These are phyloP conservation scores for Malassezia brasiliensis DNA, from an alignment of 1,284 basidiomycete species.

Conservation along the genomic window DNA sequence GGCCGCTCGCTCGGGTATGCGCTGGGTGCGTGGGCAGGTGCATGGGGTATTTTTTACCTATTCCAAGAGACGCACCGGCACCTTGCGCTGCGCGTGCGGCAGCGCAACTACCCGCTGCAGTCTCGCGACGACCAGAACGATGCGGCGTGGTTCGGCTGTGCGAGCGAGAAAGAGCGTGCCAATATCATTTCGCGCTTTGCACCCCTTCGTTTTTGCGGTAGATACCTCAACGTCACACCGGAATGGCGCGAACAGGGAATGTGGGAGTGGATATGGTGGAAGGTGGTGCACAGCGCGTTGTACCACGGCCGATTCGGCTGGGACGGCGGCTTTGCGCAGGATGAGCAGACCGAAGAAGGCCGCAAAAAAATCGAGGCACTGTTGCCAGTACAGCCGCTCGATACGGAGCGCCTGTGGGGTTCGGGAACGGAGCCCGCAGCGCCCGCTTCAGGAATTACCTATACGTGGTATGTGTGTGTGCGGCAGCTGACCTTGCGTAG, in stretches of 20 bases:
- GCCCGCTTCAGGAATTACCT: slow-evolving; percentile 15
- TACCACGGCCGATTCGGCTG: slow-evolving; percentile 31
- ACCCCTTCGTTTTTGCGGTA: slow-evolving; percentile 26
- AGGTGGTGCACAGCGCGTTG: slow-evolving; percentile 24
- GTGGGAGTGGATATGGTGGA: slow-evolving; percentile 38
- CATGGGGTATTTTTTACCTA: slow-evolving; percentile 33
- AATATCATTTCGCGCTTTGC: slow-evolving; percentile 48
- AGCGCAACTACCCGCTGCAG: slow-evolving; percentile 20
- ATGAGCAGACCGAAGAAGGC: slow-evolving; percentile 22
- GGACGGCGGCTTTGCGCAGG: slow-evolving; percentile 39
- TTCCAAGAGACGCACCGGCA: slow-evolving; percentile 28
- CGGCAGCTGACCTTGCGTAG: not conserved
- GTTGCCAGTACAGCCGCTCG: slow-evolving; percentile 27
- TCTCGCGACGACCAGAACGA: not conserved
- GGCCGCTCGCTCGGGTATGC: not conserved
- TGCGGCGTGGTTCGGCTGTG: slow-evolving; percentile 28
- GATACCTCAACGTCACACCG: slow-evolving; percentile 48
- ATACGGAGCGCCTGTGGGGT: slow-evolving; percentile 22
- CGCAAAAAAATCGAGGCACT: slow-evolving; percentile 22
- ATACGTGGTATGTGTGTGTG: slow-evolving; percentile 22
- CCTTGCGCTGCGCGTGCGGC: slow-evolving; percentile 18
- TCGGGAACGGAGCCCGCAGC: not conserved
- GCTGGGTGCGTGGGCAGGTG: slow-evolving; percentile 5
- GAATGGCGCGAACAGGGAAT: slow-evolving; percentile 54
- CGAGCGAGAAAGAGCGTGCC: slow-evolving; percentile 42